Conservation (phyloP, 2,329 filamentous ascomycete genomes). For the Trichoderma cornu-damae region DNA sequence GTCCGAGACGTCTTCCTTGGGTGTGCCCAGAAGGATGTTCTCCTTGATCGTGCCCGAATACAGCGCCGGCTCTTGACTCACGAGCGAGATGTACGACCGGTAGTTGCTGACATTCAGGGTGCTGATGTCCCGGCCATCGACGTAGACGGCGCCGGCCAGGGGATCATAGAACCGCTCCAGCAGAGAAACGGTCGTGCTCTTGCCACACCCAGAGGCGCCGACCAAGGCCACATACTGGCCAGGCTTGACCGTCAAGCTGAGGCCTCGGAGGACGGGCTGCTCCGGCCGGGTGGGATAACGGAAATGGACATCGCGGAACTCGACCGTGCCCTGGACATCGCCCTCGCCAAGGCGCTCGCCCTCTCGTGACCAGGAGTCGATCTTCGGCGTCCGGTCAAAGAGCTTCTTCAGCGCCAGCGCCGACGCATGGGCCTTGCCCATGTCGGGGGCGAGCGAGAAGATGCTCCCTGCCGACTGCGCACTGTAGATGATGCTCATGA, state of each 20-base stretch:
- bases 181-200: slow-evolving; percentile 86
- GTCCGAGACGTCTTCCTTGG: slow-evolving; percentile 63
- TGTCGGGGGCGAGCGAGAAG: slow-evolving; percentile 86
- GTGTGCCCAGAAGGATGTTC: slow-evolving; percentile 77
- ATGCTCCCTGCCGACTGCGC: slow-evolving; percentile 86
- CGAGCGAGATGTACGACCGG: slow-evolving; percentile 75
- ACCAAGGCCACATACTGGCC: slow-evolving; percentile 86
- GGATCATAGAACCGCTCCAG: slow-evolving; percentile 95
- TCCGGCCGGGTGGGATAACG: slow-evolving; percentile 87
- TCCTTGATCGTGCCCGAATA: slow-evolving; percentile 91
- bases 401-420: slow-evolving; percentile 74
- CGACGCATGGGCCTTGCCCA: slow-evolving; percentile 86
- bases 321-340: slow-evolving; percentile 70
- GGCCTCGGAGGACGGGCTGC: slow-evolving; percentile 82
- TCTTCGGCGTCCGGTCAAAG: slow-evolving; percentile 74
- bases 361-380: slow-evolving; percentile 73
- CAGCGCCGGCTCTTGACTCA: slow-evolving; percentile 89
- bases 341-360: slow-evolving; percentile 54
- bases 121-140: slow-evolving; percentile 80
- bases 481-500: slow-evolving; percentile 82
- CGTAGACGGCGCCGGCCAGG: slow-evolving; percentile 68
- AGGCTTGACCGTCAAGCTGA: slow-evolving; percentile 68
- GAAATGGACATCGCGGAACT: slow-evolving; percentile 92
- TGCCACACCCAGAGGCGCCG: slow-evolving; percentile 90
- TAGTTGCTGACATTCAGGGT: slow-evolving; percentile 81